phyloP scores from a whole-genome alignment of 1,139 yeast species.

The Groenewaldozyma sp. region DNA sequence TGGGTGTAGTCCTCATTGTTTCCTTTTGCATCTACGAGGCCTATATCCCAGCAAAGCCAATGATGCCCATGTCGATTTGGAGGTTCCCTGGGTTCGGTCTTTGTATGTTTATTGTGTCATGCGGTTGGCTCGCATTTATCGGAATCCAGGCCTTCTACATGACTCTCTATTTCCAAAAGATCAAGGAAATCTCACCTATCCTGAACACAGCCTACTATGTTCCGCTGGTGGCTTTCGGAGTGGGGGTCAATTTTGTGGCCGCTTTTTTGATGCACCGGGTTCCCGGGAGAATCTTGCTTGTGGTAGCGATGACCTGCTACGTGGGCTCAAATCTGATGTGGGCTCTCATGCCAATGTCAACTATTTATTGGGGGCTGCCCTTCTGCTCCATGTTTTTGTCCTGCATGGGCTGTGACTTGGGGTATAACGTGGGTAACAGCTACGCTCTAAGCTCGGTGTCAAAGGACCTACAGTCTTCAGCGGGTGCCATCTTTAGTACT shows the following conservation, averaged over 20 bases:
- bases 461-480: constrained; percentile 33
- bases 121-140: constrained; percentile 34
- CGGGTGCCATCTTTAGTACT: constrained; percentile 39
- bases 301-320: constrained; percentile 30
- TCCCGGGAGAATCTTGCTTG: constrained; percentile 32
- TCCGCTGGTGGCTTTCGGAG: constrained; percentile 32
- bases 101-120: constrained; percentile 29
- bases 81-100: constrained; percentile 30
- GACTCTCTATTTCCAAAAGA: constrained; percentile 33
- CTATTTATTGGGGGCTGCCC: constrained; percentile 36
- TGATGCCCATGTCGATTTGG: constrained; percentile 39
- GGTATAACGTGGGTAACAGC: constrained; percentile 38
- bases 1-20: constrained; percentile 31
- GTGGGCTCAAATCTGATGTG: constrained; percentile 31
- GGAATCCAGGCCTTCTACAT: constrained; percentile 34
- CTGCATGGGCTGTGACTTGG: constrained; percentile 37
- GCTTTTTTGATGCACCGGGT: constrained; percentile 36
- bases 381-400: constrained; percentile 34
- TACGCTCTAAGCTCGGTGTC: constrained; percentile 34
- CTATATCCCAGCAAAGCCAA: constrained; percentile 32
- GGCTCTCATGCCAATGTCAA: constrained; percentile 30
- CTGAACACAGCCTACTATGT: constrained; percentile 35
- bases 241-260: constrained; percentile 34
- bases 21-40: constrained; percentile 33
- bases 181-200: constrained; percentile 30